Percentiles rank a stretch among this genome's conserved stretches.
Conservation (phyloP, 306 rosid species). For the Vicia faba region DNA sequence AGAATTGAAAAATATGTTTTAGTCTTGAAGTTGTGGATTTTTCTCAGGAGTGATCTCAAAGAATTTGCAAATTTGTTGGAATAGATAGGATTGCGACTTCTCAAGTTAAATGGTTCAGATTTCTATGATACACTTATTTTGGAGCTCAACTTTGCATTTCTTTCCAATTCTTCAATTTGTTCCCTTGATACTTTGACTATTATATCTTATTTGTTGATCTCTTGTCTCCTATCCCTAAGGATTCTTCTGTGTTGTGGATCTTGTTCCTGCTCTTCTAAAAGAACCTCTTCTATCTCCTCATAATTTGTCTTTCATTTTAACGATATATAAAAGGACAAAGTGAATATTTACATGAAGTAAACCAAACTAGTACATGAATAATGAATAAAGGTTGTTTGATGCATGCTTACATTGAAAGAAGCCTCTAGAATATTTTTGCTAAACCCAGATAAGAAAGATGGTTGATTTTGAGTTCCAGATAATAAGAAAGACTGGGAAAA, state of each 20-base stretch:
- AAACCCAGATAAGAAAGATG: no score
- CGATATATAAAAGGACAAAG: no score
- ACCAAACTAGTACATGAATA: not conserved
- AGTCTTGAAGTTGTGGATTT: conserved; percentile 36
- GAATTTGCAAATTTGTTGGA: no score
- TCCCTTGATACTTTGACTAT: conserved; percentile 32
- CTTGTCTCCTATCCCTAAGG: not conserved
- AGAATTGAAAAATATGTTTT: not conserved
- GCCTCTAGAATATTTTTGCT: not conserved
- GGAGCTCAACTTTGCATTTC: conserved; percentile 12
- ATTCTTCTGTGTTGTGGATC: not conserved
- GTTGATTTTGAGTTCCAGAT: no score
- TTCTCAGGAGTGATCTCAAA: no score
- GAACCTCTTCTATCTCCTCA: no score
- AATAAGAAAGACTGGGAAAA: no score
- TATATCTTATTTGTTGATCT: conserved; percentile 22
- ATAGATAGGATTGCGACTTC: no score
- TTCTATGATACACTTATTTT: not conserved
- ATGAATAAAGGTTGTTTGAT: not conserved
- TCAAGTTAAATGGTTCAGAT: conserved; percentile 40
- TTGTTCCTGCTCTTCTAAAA: no score
- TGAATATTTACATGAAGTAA: not conserved
- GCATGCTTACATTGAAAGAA: not conserved
- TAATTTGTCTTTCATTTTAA: no score
- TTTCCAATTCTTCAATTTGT: conserved; percentile 26